These are phyloP conservation scores for Pilobolus umbonatus DNA, from an alignment of 192 early-diverging fungal genomes.

Conservation along the genomic window DNA sequence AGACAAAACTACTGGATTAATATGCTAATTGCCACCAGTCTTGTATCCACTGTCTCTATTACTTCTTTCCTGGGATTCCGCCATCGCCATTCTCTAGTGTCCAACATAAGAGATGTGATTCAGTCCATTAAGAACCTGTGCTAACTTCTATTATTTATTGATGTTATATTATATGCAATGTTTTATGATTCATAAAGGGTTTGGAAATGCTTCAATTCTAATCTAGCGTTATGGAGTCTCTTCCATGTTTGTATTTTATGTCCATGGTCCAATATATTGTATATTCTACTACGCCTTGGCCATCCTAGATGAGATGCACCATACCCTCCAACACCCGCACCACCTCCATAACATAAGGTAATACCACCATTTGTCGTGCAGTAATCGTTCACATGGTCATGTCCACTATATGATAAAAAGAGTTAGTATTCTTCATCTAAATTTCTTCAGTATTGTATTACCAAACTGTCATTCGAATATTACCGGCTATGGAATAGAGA, in stretches of 20 bases:
- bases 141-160: not conserved
- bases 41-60: not conserved
- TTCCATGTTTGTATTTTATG: conserved; percentile 41
- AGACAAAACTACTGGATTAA: conserved; percentile 49
- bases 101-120: not conserved
- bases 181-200: conserved; percentile 26
- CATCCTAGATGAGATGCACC: conserved; percentile 28
- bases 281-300: conserved; percentile 38
- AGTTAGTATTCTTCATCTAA: not conserved
- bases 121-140: not conserved
- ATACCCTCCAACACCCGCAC: conserved; percentile 38
- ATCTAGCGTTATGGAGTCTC: conserved; percentile 32
- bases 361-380: conserved; percentile 37
- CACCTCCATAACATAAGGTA: conserved; percentile 43
- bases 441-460: not conserved
- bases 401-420: conserved; percentile 10
- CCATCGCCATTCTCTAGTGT: not conserved
- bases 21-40: conserved; percentile 20
- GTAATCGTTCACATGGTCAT: conserved; percentile 33
- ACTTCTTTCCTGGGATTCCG: not conserved
- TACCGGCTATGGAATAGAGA: conserved; percentile 15
- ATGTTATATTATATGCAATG: not conserved
- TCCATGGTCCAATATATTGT: conserved; percentile 31
- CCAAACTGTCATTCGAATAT: conserved; percentile 21
- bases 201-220: conserved; percentile 34